Conservation (phyloP, 768 basidiomycete genomes). For the Trametes maxima region DNA sequence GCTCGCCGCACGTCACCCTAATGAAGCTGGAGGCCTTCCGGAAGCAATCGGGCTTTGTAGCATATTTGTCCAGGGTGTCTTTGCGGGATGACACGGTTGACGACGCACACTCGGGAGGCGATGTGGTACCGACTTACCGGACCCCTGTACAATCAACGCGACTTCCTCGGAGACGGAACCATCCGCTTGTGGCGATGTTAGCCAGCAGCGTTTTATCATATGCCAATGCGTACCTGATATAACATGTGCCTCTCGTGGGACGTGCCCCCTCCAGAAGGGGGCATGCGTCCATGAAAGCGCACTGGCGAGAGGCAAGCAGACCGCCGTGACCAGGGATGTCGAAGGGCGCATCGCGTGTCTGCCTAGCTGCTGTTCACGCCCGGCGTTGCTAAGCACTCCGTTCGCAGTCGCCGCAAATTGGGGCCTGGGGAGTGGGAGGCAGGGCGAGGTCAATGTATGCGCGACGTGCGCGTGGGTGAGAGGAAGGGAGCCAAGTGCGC, state of each 20-base stretch:
- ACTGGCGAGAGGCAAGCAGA: neutral
- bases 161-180: constrained; percentile 11
- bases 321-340: neutral
- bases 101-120: no score
- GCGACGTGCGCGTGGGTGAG: neutral
- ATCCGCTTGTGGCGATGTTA: neutral
- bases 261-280: neutral
- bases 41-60: constrained; percentile 63
- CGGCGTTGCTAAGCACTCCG: neutral
- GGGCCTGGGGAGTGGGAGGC: neutral
- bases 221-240: neutral
- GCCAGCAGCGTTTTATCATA: neutral
- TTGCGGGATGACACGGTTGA: neutral
- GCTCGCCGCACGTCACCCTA: constrained; percentile 51
- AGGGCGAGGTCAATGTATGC: neutral
- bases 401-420: neutral
- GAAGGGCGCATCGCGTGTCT: constrained; percentile 5
- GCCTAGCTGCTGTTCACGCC: neutral
- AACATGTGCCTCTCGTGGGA: neutral
- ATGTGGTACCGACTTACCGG: neutral
- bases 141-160: constrained; percentile 7
- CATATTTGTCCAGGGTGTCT: constrained; percentile 27
- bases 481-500: neutral
- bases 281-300: constrained; percentile 18
- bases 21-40: constrained; percentile 52